Base-by-base conservation (phyloP, 192 early-diverging fungal species). In the Tieghemiomyces parasiticus region DNA sequence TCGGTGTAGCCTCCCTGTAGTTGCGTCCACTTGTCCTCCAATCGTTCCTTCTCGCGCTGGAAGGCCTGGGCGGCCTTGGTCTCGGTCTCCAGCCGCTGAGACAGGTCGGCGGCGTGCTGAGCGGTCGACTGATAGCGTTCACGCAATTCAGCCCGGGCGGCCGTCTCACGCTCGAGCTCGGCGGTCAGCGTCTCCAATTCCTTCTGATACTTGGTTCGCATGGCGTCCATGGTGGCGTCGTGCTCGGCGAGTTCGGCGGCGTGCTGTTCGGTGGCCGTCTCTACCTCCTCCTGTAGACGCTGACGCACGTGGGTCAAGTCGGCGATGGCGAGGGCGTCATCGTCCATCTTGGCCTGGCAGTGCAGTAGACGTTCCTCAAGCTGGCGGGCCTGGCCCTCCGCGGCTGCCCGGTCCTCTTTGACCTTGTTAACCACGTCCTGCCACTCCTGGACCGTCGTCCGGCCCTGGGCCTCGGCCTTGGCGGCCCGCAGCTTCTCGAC, bases 181-280 rank as follows among this genome's bases (percentile, higher is more conserved):
- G 74, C 68, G 59, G 83, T 76, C 47, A 90, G 75, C 46, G 83
- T 78, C 59, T 89, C 83, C 25, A 92, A 72, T 74, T 95, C 89
- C 61, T 81, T 85, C 64, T 90, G 87, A 66, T 90, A 92, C 68
- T 87, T 92, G 56, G 78, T 82, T 14, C 84, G 80, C 50, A 82
- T 74, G 56, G 72, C 71, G n/a, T 90, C 88, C 19, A 91, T 72
- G 9, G 80, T 68, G 28, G 68, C 69, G 45, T 86, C 87, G 35
- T 80, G 78, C 45, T 88, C 88, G 51, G 89, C 89, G 25, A 85
- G 67, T 59, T 91, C 90, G 22, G 78, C 75, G 45, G 77, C 73
- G 58, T 89, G 81, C 52, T 85, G 74, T 49, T 90, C 85, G 49
- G 79, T 73, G 28, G 86, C 69, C 24, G 73, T 74, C 26, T 69